A percentile compares a stretch with the other conserved stretches of the same genome.
Evolutionary conservation across 2,329 filamentous ascomycete genomes (phyloP).

Genomic region (Colletotrichum liriopes): DNA sequence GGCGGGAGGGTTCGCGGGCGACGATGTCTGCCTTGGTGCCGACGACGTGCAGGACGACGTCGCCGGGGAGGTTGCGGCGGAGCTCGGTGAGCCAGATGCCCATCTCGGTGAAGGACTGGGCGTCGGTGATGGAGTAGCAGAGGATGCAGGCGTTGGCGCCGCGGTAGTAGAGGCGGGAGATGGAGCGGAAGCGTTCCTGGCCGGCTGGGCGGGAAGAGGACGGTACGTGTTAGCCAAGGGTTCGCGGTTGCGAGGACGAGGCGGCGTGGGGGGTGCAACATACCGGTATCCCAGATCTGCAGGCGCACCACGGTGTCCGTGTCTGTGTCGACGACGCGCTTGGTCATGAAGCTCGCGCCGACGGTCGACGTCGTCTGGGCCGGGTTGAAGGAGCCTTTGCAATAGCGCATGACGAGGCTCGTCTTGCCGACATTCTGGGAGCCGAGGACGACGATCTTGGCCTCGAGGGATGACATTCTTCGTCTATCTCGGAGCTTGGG

Average conservation of each 20-base stretch:
- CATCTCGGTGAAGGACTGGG: conserved; percentile 91
- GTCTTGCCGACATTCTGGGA: conserved; percentile 87
- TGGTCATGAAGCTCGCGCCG: conserved; percentile 85
- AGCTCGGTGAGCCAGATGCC: conserved; percentile 91
- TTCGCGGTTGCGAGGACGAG: background rate
- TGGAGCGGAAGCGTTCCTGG: conserved; percentile 95
- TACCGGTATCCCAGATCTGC: conserved; percentile 95
- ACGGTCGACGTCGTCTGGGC: conserved; percentile 79
- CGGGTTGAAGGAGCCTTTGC: conserved; percentile 80
- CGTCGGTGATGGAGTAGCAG: conserved; percentile 94
- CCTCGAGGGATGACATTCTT: conserved; percentile 76
- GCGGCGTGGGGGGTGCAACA: conserved; percentile 22
- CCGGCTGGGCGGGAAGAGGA: conserved; percentile 68
- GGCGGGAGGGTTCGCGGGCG: conserved; percentile 81
- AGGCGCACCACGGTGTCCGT: conserved; percentile 90
- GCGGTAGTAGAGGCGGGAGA: conserved; percentile 95
- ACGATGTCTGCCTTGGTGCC: conserved; percentile 96
- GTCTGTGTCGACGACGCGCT: conserved; percentile 85
- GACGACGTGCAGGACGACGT: conserved; percentile 93
- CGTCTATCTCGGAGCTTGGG: background rate
- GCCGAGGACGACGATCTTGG: conserved; percentile 86
- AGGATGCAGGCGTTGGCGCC: conserved; percentile 94
- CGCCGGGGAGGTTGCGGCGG: conserved; percentile 81
- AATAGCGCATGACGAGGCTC: conserved; percentile 82
- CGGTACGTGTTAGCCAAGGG: background rate